Evolutionary conservation across 1,139 yeast genomes (phyloP).

Genomic region (Protomyces arabidopsidicola): DNA sequence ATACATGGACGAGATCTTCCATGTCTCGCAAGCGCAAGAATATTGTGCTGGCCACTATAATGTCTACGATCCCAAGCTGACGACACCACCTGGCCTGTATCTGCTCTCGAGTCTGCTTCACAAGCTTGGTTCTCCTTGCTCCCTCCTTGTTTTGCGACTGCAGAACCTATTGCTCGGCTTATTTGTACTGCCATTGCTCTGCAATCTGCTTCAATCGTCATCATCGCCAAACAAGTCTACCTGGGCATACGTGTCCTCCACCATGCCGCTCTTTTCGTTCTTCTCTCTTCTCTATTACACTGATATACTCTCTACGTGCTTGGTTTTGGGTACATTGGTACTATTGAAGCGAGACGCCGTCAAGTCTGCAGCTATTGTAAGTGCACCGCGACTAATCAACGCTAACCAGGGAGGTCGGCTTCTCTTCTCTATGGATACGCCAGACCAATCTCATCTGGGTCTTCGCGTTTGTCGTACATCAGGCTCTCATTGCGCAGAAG

Average conservation of each 20-base stretch:
- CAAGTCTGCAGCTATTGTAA: slow-evolving; percentile 9
- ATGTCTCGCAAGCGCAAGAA: slow-evolving; percentile 67
- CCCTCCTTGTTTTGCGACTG: not conserved
- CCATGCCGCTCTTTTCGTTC: slow-evolving; percentile 67
- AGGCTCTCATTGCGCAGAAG: not conserved
- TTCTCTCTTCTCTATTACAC: slow-evolving; percentile 81
- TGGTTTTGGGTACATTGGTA: slow-evolving; percentile 53
- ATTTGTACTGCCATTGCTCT: slow-evolving; percentile 41
- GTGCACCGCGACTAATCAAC: not conserved
- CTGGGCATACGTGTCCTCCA: slow-evolving; percentile 39
- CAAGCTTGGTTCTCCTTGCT: slow-evolving; percentile 9
- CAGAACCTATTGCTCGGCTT: slow-evolving; percentile 6
- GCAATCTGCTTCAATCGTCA: slow-evolving; percentile 31
- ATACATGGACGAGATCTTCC: slow-evolving; percentile 65
- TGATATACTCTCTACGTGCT: slow-evolving; percentile 82
- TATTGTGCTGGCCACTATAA: slow-evolving; percentile 59
- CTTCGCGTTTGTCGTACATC: slow-evolving; percentile 36
- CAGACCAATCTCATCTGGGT: slow-evolving; percentile 92
- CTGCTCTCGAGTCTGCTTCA: not conserved
- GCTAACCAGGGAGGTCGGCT: slow-evolving; percentile 15
- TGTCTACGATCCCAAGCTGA: slow-evolving; percentile 82
- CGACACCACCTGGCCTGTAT: slow-evolving; percentile 95
- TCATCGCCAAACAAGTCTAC: slow-evolving; percentile 36
- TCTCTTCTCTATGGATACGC: slow-evolving; percentile 55
- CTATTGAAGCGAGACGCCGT: slow-evolving; percentile 32